These are phyloP conservation scores for Dorcoceras hygrometricum DNA, from an alignment of 257 asterid species.

Conservation along the genomic window DNA sequence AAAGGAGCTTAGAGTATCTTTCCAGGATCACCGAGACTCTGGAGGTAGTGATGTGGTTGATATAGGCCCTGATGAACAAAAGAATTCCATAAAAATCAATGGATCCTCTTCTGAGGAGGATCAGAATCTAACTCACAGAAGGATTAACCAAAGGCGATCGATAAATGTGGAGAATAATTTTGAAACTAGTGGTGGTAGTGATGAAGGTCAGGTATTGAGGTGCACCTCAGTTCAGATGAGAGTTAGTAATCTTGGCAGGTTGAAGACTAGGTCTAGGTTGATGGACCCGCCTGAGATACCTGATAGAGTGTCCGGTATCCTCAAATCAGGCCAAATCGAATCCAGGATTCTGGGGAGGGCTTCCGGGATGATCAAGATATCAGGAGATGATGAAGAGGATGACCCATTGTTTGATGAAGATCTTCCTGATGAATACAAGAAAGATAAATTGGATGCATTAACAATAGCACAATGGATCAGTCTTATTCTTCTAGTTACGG, in stretches of 20 bases:
- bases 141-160: constrained; percentile 34
- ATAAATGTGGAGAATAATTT: neutral
- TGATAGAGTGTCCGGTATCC: constrained; percentile 39
- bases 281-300: constrained; percentile 50
- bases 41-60: constrained; percentile 31
- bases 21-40: constrained; percentile 20
- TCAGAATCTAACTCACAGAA: neutral
- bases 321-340: constrained; percentile 41
- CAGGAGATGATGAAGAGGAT: constrained; percentile 64
- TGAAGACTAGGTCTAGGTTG: constrained; percentile 65
- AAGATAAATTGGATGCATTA: constrained; percentile 36
- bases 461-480: constrained; percentile 61
- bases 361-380: constrained; percentile 43
- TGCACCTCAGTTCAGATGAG: constrained; percentile 62
- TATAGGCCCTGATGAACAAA: constrained; percentile 33
- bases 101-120: constrained; percentile 40
- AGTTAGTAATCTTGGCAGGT: constrained; percentile 42
- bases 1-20: constrained; percentile 38
- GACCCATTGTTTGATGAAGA: constrained; percentile 72
- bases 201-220: constrained; percentile 45
- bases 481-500: constrained; percentile 46
- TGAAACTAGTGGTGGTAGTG: constrained; percentile 9
- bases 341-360: constrained; percentile 46
- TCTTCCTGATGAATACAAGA: constrained; percentile 59
- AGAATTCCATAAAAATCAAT: constrained; percentile 4